Base-by-base conservation (phyloP, 768 basidiomycete genomes). In the Ephemerocybe angulata region DNA sequence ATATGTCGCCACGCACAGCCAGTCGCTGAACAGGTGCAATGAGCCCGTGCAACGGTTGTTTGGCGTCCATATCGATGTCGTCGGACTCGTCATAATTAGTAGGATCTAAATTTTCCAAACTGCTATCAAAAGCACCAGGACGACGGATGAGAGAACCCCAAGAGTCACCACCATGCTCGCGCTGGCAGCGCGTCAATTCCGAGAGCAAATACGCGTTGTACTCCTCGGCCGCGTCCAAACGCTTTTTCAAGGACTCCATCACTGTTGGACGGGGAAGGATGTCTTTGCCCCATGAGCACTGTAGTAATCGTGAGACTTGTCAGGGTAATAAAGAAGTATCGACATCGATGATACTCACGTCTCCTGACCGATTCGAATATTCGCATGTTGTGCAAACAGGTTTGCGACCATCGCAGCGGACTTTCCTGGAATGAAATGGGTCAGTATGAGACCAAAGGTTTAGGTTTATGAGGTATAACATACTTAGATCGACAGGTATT, bases 231-330 rank as follows among this genome's bases (percentile, higher is more conserved):
- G 73, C 73, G 49, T 73, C 68, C 15, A 68, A 67, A 27, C 69
- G 69, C 58, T 77, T 75, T 43, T 71, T 66, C 66, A 78, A 67
- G 4, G 76, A 72, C 59, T 79, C 74, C 51, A 76, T 76, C 50
- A 76, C 72, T 22, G 73, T 73, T 65, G 77, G 76, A 12, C 70
- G 68, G 1, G 48, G 55, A 12, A 50, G 30, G 21, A 64, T 70
- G 49, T 76, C 75, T 59, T 73, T 70, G 22, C 70, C 72, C 73
- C 75, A 79, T 49, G 72, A 62, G 56, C 78, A 79, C 78, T 79
- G 53, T n/a, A 28, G 27, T 52, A 56, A 1, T 28, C 15, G 17
- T 52, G 31, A 50, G n/a, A n/a, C n/a, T 25, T 12, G 24, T 30
- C 33, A 47, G 51, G 22, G 30, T 30, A 33, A 15, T 19, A 24